Percentiles rank a stretch among this genome's conserved stretches.
phyloP scores from a whole-genome alignment of 2,329 filamentous ascomycete genomes.

The Metarhizium guizhouense region DNA sequence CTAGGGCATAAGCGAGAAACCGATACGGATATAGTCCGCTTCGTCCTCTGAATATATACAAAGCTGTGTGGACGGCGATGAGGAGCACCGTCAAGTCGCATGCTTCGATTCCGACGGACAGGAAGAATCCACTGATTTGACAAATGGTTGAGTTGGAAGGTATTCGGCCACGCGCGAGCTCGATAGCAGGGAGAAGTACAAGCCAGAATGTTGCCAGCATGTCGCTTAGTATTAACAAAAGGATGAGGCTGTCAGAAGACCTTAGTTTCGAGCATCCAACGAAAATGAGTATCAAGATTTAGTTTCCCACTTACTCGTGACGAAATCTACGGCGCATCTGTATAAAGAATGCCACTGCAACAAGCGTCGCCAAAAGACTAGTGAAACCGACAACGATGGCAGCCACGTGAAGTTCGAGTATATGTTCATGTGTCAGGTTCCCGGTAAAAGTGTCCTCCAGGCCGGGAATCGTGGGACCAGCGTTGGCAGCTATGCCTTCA shows the following conservation, averaged over 20 bases:
- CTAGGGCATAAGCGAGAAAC: slow-evolving; percentile 46
- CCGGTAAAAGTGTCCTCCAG: neutral
- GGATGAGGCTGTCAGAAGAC: slow-evolving; percentile 48
- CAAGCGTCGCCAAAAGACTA: slow-evolving; percentile 46
- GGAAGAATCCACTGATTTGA: slow-evolving; percentile 59
- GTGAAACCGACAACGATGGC: slow-evolving; percentile 35
- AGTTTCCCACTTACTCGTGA: slow-evolving; percentile 35
- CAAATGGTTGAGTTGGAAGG: slow-evolving; percentile 47
- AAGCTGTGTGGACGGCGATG: slow-evolving; percentile 63
- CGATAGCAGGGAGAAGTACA: slow-evolving; percentile 53
- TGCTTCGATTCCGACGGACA: slow-evolving; percentile 57
- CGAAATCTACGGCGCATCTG: slow-evolving; percentile 67
- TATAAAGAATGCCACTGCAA: slow-evolving; percentile 62
- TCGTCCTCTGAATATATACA: slow-evolving; percentile 58
- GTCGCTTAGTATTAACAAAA: slow-evolving; percentile 65
- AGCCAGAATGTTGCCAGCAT: slow-evolving; percentile 62
- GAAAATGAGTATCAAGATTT: neutral
- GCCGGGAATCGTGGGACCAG: neutral
- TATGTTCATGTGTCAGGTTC: slow-evolving; percentile 6
- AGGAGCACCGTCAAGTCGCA: slow-evolving; percentile 64
- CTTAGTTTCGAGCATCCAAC: neutral
- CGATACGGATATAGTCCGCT: slow-evolving; percentile 63
- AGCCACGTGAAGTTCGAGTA: slow-evolving; percentile 14
- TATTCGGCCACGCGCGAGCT: slow-evolving; percentile 43
- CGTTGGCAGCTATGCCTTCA: neutral